A percentile compares a stretch with the other conserved stretches of the same genome.
Conservation (phyloP, 108 stramenopile genomes). For the Cyclotella atomus region DNA sequence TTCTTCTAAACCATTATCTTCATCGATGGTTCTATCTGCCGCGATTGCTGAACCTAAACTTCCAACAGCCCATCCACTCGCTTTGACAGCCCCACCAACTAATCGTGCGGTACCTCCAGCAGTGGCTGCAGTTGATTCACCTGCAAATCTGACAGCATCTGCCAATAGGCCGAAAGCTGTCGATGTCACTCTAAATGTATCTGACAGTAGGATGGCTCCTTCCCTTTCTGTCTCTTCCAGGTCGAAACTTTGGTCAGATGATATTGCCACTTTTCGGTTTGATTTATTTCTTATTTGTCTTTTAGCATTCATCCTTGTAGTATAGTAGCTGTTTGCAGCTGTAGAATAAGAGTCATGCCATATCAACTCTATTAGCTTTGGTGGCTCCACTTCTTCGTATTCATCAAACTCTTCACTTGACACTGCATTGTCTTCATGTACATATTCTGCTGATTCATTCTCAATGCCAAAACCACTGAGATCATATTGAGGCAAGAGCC, state of each 20-base stretch:
- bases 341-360: constrained; percentile 38
- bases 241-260: constrained; percentile 1
- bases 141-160: constrained; percentile 45
- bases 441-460: not conserved
- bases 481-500: constrained; percentile 1
- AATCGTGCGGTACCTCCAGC: constrained; percentile 46
- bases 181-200: constrained; percentile 51
- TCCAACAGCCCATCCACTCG: constrained; percentile 42
- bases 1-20: not conserved
- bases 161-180: constrained; percentile 49
- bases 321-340: constrained; percentile 13
- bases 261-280: not conserved
- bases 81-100: constrained; percentile 43
- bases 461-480: constrained; percentile 11
- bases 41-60: constrained; percentile 38
- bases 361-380: constrained; percentile 36
- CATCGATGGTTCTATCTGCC: not conserved
- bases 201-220: constrained; percentile 46
- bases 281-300: not conserved
- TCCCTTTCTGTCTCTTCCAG: constrained; percentile 40
- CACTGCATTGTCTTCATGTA: not conserved
- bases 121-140: constrained; percentile 52
- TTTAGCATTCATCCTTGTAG: not conserved
- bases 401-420: constrained; percentile 3
- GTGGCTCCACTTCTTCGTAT: not conserved